These are phyloP conservation scores for Graphilbum fragrans DNA, from an alignment of 2,329 filamentous ascomycete genomes.

Conservation along the genomic window DNA sequence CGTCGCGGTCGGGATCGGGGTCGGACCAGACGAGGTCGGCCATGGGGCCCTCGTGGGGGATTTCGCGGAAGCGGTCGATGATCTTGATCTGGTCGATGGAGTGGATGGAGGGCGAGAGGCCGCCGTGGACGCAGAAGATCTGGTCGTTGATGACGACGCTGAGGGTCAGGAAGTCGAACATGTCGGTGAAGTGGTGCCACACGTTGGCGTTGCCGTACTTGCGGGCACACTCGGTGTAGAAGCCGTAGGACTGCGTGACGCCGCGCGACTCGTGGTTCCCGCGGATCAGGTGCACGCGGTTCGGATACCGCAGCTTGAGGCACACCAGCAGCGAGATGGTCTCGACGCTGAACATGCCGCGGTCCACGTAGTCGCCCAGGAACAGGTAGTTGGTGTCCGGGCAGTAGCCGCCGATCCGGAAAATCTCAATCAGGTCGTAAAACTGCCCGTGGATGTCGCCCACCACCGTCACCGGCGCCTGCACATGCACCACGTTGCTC, in stretches of 20 bases:
- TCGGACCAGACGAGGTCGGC: slow-evolving; percentile 99
- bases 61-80: slow-evolving; percentile 96
- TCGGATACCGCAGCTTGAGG: slow-evolving; percentile 90
- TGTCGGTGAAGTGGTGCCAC: slow-evolving; percentile 99
- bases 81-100: slow-evolving; percentile 99
- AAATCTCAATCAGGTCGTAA: slow-evolving; percentile 98
- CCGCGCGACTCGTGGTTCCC: slow-evolving; percentile 97
- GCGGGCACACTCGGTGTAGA: slow-evolving; percentile 94
- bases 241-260: slow-evolving; percentile 96
- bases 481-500: slow-evolving; percentile 98
- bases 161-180: slow-evolving; percentile 97
- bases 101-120: slow-evolving; percentile 81
- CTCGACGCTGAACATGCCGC: slow-evolving; percentile 96
- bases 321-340: slow-evolving; percentile 97
- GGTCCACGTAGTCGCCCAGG: slow-evolving; percentile 94
- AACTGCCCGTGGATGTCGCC: slow-evolving; percentile 99
- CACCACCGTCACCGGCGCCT: slow-evolving; percentile 89
- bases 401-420: slow-evolving; percentile 94
- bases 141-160: slow-evolving; percentile 98
- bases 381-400: slow-evolving; percentile 98
- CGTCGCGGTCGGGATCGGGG: slow-evolving; percentile 91
- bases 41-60: slow-evolving; percentile 97
- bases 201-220: slow-evolving; percentile 99
- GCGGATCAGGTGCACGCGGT: slow-evolving; percentile 89
- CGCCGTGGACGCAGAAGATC: slow-evolving; percentile 97